Conservation (phyloP, 1,139 yeast species). For the Geotrichum phurueaensis region DNA sequence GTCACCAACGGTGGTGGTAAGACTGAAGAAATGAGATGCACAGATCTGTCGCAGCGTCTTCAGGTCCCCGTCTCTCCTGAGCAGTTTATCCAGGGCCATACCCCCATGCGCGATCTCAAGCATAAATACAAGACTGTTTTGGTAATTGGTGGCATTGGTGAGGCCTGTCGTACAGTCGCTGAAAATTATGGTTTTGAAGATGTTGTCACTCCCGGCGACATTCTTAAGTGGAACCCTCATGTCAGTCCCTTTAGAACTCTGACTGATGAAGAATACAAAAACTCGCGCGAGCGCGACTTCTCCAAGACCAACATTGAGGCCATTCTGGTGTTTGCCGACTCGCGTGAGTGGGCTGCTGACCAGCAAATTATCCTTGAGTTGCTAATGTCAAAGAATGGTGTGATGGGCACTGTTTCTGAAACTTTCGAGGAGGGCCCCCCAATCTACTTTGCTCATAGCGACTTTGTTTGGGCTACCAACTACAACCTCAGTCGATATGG, state of each 20-base stretch:
- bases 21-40: constrained; percentile 66
- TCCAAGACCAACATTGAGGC: constrained; percentile 60
- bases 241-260: constrained; percentile 74
- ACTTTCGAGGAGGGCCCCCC: constrained; percentile 73
- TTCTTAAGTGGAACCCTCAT: constrained; percentile 79
- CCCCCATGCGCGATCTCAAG: constrained; percentile 79
- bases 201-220: constrained; percentile 71
- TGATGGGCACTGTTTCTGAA: constrained; percentile 71
- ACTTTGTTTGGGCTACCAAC: constrained; percentile 84
- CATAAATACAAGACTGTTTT: constrained; percentile 60
- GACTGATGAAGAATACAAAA: constrained; percentile 59
- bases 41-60: constrained; percentile 57
- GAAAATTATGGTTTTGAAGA: constrained; percentile 69
- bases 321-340: constrained; percentile 72
- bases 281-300: constrained; percentile 59
- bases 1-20: constrained; percentile 89
- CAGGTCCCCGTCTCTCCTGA: constrained; percentile 58
- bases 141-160: constrained; percentile 81
- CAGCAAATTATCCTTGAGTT: constrained; percentile 80
- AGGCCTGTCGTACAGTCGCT: constrained; percentile 74
- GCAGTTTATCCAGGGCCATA: constrained; percentile 83
- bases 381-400: constrained; percentile 65
- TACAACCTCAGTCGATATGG: constrained; percentile 75
- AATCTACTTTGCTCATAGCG: constrained; percentile 81
- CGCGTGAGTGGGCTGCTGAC: constrained; percentile 86